Percentiles rank a stretch among this genome's conserved stretches.
These are phyloP conservation scores for Lanmaoa pseudosensibilis DNA, from an alignment of 768 basidiomycete genomes.

Conservation along the genomic window DNA sequence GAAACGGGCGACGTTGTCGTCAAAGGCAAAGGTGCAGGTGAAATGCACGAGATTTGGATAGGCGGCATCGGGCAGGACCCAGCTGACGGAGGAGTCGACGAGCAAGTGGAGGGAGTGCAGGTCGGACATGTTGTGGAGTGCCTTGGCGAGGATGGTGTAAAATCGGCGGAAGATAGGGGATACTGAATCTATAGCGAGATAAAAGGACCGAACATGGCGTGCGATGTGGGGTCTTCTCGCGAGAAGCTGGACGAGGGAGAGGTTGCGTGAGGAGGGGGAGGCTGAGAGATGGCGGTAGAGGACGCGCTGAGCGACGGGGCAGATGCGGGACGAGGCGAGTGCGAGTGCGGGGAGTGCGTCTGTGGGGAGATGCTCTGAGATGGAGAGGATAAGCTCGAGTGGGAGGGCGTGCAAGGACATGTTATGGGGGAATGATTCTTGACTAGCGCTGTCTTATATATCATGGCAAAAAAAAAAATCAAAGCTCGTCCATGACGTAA, in stretches of 20 bases:
- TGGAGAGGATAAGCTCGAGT: conserved; percentile 58
- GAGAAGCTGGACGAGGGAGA: conserved; percentile 54
- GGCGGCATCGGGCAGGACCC: conserved; percentile 45
- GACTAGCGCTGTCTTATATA: too few species aligned
- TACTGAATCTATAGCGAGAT: conserved; percentile 49
- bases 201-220: conserved; percentile 58
- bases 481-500: conserved; percentile 20
- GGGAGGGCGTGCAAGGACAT: conserved; percentile 54
- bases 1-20: conserved; percentile 57
- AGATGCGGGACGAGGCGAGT: conserved; percentile 40
- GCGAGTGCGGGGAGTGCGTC: conserved; percentile 51
- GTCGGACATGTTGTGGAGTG: conserved; percentile 60
- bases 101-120: conserved; percentile 52
- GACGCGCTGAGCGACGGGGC: conserved; percentile 52
- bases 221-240: conserved; percentile 58
- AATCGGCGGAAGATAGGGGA: conserved; percentile 45
- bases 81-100: conserved; percentile 51
- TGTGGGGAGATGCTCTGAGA: conserved; percentile 41
- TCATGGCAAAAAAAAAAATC: too few species aligned
- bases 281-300: conserved; percentile 63
- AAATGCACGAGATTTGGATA: conserved; percentile 56
- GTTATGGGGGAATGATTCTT: too few species aligned
- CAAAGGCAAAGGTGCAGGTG: conserved; percentile 60
- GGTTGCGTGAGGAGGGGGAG: conserved; percentile 45
- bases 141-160: conserved; percentile 49